Base-by-base conservation (phyloP, 2,329 filamentous ascomycete genomes). In the Beauveria caledonica region DNA sequence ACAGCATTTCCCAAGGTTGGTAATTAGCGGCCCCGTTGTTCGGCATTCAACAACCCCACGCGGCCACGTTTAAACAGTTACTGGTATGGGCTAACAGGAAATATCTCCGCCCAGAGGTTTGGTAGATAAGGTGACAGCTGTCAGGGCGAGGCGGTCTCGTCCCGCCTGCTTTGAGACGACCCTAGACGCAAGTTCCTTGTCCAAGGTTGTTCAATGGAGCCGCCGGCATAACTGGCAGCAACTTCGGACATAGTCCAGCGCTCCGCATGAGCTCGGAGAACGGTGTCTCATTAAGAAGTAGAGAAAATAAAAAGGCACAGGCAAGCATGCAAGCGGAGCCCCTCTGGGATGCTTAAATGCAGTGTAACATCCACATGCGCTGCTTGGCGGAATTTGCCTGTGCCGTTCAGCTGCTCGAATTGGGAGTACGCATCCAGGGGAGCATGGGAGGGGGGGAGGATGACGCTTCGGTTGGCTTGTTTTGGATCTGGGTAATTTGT, bases 21-120 rank as follows among this genome's bases (percentile, higher is more conserved):
- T 2, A 21, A 59, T 39, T 8, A 29, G 39, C 48, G 23, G 57
- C 39, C 57, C 57, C 57, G 48, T 59, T 45, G 48, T 29, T 59
- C 57, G 57, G 39, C 48, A 52, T 36, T 59, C 48, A 52, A 40
- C 56, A 52, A 52, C 57, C 57, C 57, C 57, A 59, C 57, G 57
- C 57, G 40, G 40, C n/a, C 49, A 52, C 19, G 48, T 59, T 59
- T 52, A 59, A 45, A 51, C 46, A 58, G 33, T 44, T 5, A 29
- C 45, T 29, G 33, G 10, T n/a, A 33, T 58, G 48, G 39, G 33
- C 36, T 17, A 51, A 48, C 15, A 15, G 33, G 33, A 36, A 36
- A 36, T 51, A 29, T 42, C 56, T 58, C 56, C 56, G 56, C 56
- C 11, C 27, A n/a, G 46, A 39, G n/a, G n/a, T 42, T 39, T 58